A percentile compares a stretch with the other conserved stretches of the same genome.
These are phyloP conservation scores for Staphylotrichum longicolle DNA, from an alignment of 495 filamentous ascomycete genomes.

Conservation along the genomic window DNA sequence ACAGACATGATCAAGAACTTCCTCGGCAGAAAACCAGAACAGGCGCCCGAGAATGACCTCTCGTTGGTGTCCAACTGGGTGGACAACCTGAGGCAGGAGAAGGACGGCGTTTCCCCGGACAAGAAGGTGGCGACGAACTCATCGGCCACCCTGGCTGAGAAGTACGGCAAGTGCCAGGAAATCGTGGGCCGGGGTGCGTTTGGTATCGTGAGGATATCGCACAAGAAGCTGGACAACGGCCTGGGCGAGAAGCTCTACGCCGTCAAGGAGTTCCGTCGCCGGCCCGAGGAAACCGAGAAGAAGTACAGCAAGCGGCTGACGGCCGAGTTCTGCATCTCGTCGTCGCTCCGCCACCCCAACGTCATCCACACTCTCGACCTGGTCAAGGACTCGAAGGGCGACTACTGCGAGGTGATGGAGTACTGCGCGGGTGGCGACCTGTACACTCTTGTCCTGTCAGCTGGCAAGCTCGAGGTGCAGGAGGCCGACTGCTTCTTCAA, in stretches of 20 bases:
- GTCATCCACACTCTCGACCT: slow-evolving; percentile 98
- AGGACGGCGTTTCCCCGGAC: slow-evolving; percentile 65
- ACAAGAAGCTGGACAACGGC: slow-evolving; percentile 86
- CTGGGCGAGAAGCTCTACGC: slow-evolving; percentile 88
- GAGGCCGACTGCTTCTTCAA: slow-evolving; percentile 99
- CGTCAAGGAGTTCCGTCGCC: slow-evolving; percentile 95
- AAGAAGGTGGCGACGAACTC: slow-evolving; percentile 75
- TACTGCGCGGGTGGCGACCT: slow-evolving; percentile 96
- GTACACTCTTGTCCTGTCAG: slow-evolving; percentile 89
- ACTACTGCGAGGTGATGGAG: slow-evolving; percentile 99
- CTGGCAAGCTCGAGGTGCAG: slow-evolving; percentile 85
- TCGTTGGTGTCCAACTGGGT: slow-evolving; percentile 96
- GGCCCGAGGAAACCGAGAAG: slow-evolving; percentile 89
- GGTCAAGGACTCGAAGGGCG: slow-evolving; percentile 91
- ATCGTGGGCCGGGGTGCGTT: slow-evolving; percentile 97
- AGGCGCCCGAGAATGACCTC: slow-evolving; percentile 73
- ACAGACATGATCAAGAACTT: slow-evolving; percentile 86
- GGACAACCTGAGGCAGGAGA: slow-evolving; percentile 86
- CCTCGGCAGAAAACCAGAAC: slow-evolving; percentile 73
- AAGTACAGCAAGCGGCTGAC: slow-evolving; percentile 98
- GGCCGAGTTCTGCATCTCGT: slow-evolving; percentile 99
- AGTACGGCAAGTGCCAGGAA: slow-evolving; percentile 98
- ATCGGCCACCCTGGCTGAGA: slow-evolving; percentile 83
- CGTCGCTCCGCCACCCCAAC: slow-evolving; percentile 92
- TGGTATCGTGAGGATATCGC: slow-evolving; percentile 96